phyloP scores from a whole-genome alignment of 345 rosid species.

The Eutrema yunnanense region DNA sequence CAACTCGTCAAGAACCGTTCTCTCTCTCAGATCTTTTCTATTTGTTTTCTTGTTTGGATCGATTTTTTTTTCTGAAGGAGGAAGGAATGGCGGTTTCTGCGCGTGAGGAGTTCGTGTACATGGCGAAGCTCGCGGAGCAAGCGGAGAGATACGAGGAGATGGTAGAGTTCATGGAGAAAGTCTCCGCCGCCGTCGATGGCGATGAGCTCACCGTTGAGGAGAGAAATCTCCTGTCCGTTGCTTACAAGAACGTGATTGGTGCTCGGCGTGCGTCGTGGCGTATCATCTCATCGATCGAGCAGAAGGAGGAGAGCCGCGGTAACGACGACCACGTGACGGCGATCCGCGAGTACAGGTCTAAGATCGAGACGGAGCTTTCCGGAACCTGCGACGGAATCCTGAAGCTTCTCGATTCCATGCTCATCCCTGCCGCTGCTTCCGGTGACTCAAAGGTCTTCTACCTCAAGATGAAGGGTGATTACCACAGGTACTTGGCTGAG shows the following conservation, averaged over 20 bases:
- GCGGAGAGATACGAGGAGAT: constrained; percentile 99
- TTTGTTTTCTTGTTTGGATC: neutral
- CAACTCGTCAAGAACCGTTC: too few relatives aligned
- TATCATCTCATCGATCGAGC: constrained; percentile 90
- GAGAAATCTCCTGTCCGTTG: constrained; percentile 91
- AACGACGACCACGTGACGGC: constrained; percentile 79
- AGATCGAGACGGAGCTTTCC: constrained; percentile 89
- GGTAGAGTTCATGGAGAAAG: constrained; percentile 96
- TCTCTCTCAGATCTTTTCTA: neutral
- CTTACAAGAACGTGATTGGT: constrained; percentile 96
- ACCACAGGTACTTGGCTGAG: constrained; percentile 91
- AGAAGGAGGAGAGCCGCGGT: constrained; percentile 95
- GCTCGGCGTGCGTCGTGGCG: constrained; percentile 97
- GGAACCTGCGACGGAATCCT: constrained; percentile 84
- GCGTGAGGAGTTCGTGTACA: constrained; percentile 85
- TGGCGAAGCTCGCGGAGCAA: constrained; percentile 98
- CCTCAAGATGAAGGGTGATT: constrained; percentile 93
- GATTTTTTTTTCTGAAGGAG: neutral
- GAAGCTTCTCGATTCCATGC: constrained; percentile 68
- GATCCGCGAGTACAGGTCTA: constrained; percentile 78
- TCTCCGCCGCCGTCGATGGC: constrained; percentile 51
- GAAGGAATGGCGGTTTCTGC: constrained; percentile 44
- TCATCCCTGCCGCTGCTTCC: constrained; percentile 61
- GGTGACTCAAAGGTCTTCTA: constrained; percentile 93
- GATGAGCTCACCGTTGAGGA: constrained; percentile 88